Conservation (phyloP, 2,329 filamentous ascomycete species). For the Lachnellula willkommii region DNA sequence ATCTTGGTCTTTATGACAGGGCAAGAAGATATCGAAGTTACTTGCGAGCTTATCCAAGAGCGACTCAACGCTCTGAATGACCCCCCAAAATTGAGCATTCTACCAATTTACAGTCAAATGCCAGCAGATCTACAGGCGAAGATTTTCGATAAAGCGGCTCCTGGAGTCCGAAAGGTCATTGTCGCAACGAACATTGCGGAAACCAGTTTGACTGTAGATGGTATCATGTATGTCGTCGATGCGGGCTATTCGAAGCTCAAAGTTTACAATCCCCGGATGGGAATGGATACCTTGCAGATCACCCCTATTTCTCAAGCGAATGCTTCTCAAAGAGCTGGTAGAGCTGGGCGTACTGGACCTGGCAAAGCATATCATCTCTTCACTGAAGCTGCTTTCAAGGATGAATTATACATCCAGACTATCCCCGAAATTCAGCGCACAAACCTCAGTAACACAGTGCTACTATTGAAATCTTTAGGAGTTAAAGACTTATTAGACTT, state of each 20-base stretch:
- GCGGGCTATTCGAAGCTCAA: slow-evolving; percentile 95
- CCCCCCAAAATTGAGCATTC: slow-evolving; percentile 85
- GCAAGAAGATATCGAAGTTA: slow-evolving; percentile 96
- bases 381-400: slow-evolving; percentile 90
- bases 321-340: slow-evolving; percentile 84
- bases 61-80: slow-evolving; percentile 85
- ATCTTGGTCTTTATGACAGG: slow-evolving; percentile 99
- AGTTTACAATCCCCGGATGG: slow-evolving; percentile 98
- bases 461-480: slow-evolving; percentile 88
- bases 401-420: slow-evolving; percentile 93
- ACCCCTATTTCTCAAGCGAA: slow-evolving; percentile 98
- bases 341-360: slow-evolving; percentile 88
- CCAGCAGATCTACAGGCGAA: slow-evolving; percentile 95
- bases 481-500: slow-evolving; percentile 94
- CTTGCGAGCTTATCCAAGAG: slow-evolving; percentile 88
- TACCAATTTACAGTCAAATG: slow-evolving; percentile 99
- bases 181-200: slow-evolving; percentile 98
- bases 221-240: slow-evolving; percentile 99
- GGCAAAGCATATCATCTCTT: slow-evolving; percentile 93
- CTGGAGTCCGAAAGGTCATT: slow-evolving; percentile 92
- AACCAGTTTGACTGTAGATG: slow-evolving; percentile 94
- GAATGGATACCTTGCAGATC: slow-evolving; percentile 97
- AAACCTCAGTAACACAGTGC: slow-evolving; percentile 89
- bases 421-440: slow-evolving; percentile 98
- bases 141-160: slow-evolving; percentile 87